Base-by-base conservation (phyloP, 2,329 filamentous ascomycete genomes). In the Xylariomycetidae sp. region DNA sequence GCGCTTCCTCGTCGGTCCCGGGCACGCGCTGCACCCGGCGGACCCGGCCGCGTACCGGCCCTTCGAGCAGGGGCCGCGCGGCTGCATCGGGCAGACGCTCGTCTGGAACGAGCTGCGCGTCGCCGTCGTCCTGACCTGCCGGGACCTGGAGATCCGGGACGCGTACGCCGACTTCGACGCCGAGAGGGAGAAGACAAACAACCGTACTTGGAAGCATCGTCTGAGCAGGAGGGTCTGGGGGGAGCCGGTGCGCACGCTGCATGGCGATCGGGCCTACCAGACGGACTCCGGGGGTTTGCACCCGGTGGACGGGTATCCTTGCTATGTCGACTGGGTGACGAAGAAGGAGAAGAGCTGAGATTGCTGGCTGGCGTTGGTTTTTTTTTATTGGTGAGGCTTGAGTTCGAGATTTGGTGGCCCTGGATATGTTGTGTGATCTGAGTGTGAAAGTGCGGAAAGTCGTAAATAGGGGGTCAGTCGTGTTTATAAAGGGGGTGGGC, bases 71-170 rank as follows among this genome's bases (percentile, higher is more conserved):
- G 40, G 40, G 1, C 34, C 37, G 3, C 18, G 37, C 9, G 37
- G 31, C n/a, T 43, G 40, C 19, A 33, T 40, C 11, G 40, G 40
- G 1, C 40, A 40, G 30, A 38, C 36, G 2, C 25, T 41, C 17
- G 36, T 33, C 11, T 27, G 22, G 31, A 33, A 33, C 25, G 31
- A 33, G 25, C 16, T 33, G 23, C 18, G 16, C 3, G 27, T 33
- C 8, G 37, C 27, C 3, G 4, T 39, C 12, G 22, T 39, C 23
- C n/a, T 39, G 13, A 36, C 28, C 2, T 31, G 27, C 7, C n/a
- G 28, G 10, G 28, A 36, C 4, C 19, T 39, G 11, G 19, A 36
- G n/a, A 30, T 39, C 11, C 31, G 17, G n/a, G 33, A 36, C 16
- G 36, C 33, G 5, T 39, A 39, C 17, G 33, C 20, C 10, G 36